A percentile compares a stretch with the other conserved stretches of the same genome.
These are phyloP conservation scores for Termitomyces sp. DNA, from an alignment of 768 basidiomycete species.

Conservation along the genomic window DNA sequence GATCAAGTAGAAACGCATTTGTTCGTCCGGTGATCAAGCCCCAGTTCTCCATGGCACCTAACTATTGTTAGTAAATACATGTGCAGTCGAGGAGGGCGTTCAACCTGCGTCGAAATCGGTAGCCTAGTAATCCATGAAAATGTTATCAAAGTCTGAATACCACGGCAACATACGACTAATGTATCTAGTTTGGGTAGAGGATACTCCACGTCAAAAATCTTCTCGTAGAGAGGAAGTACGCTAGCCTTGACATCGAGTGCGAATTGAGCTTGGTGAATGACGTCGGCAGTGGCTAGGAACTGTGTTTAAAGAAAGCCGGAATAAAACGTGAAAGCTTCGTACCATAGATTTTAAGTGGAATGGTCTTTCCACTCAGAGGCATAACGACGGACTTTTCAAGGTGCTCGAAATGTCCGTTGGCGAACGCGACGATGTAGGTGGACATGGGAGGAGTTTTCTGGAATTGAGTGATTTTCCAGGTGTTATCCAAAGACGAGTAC, in stretches of 20 bases:
- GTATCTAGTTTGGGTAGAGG: conserved; percentile 95
- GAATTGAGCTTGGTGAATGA: conserved; percentile 80
- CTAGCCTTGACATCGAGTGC: conserved; percentile 82
- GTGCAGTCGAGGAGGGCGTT: background rate
- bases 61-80: conserved; percentile 7
- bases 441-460: conserved; percentile 82
- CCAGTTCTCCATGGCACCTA: conserved; percentile 92
- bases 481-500: conserved; percentile 33
- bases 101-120: conserved; percentile 84
- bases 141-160: background rate
- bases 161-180: conserved; percentile 52
- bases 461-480: conserved; percentile 84
- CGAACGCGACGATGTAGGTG: conserved; percentile 84
- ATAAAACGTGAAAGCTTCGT: conserved; percentile 13
- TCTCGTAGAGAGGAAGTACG: conserved; percentile 87
- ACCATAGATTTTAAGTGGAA: conserved; percentile 86
- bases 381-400: conserved; percentile 74
- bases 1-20: conserved; percentile 73
- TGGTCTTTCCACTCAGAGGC: conserved; percentile 71
- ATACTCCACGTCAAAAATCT: conserved; percentile 87
- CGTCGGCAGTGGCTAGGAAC: conserved; percentile 65
- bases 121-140: conserved; percentile 32
- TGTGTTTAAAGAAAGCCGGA: background rate
- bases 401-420: conserved; percentile 73
- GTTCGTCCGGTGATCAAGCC: conserved; percentile 90